Base-by-base conservation (phyloP, 768 basidiomycete genomes). In the Leccinum obscurum region DNA sequence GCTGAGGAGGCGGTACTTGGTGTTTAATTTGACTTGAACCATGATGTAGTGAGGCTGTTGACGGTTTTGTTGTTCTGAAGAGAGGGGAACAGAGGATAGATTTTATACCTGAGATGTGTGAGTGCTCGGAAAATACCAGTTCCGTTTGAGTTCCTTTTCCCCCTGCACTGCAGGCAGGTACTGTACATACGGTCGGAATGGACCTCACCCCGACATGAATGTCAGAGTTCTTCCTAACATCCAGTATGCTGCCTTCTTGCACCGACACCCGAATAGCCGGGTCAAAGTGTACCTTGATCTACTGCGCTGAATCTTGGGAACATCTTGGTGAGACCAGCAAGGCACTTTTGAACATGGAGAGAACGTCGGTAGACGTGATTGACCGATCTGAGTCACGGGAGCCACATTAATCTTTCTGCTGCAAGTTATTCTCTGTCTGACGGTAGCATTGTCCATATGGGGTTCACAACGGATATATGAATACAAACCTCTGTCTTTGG, bases 61-160 rank as follows among this genome's bases (percentile, higher is more conserved):
- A 34, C 13, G 17, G 52, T 13, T 11, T 35, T 32, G 9, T 7
- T 35, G 7, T 20, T 10, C 32, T 52, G 32, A 28, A 20, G 28
- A 24, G 14, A 50, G 11, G 22, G 24, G 20, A 24, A 24, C 11
- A 22, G 5, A 51, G 26, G 14, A 32, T 17, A 17, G 51, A 4
- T 30, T 52, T 52, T 52, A 52, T 52, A 52, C 17, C n/a, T 30
- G 4, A 52, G 17, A 52, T 28, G 28, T 13, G 15, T 52, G 30
- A 13, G 51, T 32, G 28, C 51, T n/a, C 14, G 51, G 28, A 26
- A 34, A 35, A 34, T 28, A 6, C 52, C 26, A 28, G 20, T 8
- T 8, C 48, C 14, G 6, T 49, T 49, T 6, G 24, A 15, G 15
- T 22, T 6, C 89, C 91, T 41, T 41, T 41, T 8, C 0, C 39